Conservation (phyloP, 495 filamentous ascomycete genomes). For the Friedmanniomyces endolithicus region DNA sequence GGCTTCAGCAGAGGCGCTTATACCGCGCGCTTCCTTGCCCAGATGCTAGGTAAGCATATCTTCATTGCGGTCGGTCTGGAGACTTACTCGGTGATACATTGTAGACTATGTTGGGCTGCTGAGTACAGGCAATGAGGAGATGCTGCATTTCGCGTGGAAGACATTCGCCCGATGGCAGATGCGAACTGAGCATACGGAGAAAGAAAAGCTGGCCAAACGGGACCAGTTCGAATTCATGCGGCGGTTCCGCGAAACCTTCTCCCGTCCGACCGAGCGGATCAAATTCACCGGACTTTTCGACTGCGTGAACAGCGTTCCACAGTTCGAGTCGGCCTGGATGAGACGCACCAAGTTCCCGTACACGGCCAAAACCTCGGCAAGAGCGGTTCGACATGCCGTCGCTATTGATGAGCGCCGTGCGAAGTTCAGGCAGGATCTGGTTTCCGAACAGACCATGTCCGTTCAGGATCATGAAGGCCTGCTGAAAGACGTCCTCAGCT, state of each 20-base stretch:
- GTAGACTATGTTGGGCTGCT: slow-evolving; percentile 53
- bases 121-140: slow-evolving; percentile 74
- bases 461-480: background rate
- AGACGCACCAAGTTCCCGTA: slow-evolving; percentile 71
- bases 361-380: slow-evolving; percentile 64
- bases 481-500: slow-evolving; percentile 13
- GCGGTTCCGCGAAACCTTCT: slow-evolving; percentile 75
- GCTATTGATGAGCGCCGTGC: slow-evolving; percentile 28
- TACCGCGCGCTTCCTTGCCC: slow-evolving; percentile 71
- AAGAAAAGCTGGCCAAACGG: slow-evolving; percentile 47
- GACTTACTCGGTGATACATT: background rate
- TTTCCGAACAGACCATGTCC: slow-evolving; percentile 23
- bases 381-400: slow-evolving; percentile 36
- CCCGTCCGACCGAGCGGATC: slow-evolving; percentile 50
- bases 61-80: background rate
- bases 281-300: slow-evolving; percentile 60
- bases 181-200: slow-evolving; percentile 42
- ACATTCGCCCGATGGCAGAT: slow-evolving; percentile 75
- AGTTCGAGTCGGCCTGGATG: slow-evolving; percentile 70
- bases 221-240: slow-evolving; percentile 67
- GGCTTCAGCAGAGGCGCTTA: slow-evolving; percentile 83
- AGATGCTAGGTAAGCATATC: slow-evolving; percentile 59
- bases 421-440: slow-evolving; percentile 56
- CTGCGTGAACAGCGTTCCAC: slow-evolving; percentile 70
- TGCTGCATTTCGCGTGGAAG: slow-evolving; percentile 77